Conservation (phyloP, 768 basidiomycete genomes). For the Panellus pusillus region DNA sequence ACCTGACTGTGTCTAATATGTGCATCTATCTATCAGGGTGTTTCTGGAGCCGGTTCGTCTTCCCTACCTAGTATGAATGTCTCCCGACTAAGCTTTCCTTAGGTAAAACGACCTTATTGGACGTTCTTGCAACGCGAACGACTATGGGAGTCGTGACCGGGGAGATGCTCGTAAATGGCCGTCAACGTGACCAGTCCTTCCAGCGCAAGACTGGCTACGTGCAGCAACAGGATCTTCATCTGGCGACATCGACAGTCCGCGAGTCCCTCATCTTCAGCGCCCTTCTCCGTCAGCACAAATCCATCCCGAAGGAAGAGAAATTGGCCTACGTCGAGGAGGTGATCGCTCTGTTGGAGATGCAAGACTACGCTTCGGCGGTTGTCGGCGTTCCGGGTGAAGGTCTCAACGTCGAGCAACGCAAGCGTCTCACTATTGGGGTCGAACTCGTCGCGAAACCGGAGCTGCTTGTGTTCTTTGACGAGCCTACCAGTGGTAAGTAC, state of each 20-base stretch:
- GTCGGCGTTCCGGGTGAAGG: constrained; percentile 38
- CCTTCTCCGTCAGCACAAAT: constrained; percentile 44
- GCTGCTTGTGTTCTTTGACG: constrained; percentile 57
- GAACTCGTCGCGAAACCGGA: constrained; percentile 55
- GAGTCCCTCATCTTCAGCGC: constrained; percentile 48
- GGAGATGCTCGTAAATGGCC: constrained; percentile 43
- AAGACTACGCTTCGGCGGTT: constrained; percentile 48
- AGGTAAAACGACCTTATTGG: constrained; percentile 40
- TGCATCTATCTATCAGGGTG: neutral
- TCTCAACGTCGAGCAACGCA: constrained; percentile 43
- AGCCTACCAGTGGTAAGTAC: constrained; percentile 48
- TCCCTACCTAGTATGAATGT: neutral
- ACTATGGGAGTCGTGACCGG: constrained; percentile 49
- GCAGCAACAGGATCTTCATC: constrained; percentile 49
- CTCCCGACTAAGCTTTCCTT: neutral
- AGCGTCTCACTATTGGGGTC: constrained; percentile 54
- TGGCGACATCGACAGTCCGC: constrained; percentile 51
- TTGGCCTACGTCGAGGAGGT: constrained; percentile 47
- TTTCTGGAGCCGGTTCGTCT: constrained; percentile 13
- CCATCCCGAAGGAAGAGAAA: constrained; percentile 41
- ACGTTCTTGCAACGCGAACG: constrained; percentile 47
- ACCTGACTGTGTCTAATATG: no score
- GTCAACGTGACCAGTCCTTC: constrained; percentile 34
- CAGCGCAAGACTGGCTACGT: constrained; percentile 47
- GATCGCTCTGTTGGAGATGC: constrained; percentile 46